Base-by-base conservation (phyloP, 345 rosid genomes). In the Noccaea bulbosa region DNA sequence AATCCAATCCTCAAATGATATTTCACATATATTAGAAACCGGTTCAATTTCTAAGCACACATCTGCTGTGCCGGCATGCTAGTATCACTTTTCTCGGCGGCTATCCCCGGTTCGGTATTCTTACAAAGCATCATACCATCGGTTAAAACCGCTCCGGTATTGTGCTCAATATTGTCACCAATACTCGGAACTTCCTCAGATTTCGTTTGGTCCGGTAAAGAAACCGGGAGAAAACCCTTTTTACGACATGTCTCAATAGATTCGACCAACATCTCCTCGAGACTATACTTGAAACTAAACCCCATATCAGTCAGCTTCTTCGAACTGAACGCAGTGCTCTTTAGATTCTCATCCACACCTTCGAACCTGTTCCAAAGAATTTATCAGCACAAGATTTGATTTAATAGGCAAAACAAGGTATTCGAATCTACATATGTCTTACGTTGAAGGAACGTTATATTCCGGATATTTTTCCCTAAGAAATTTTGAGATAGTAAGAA, bases 301-400 rank as follows among this genome's bases (percentile, higher is more conserved):
- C 99, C 99, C 78, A 81, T 14, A 7, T 88, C 93, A 48, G 11
- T 43, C 8, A 94, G 81, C 85, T 88, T 94, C 50, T 89, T 79
- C 1, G 98, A 87, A 24, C 78, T 73, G 84, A 91, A 89, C 2
- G 4, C 24, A 0, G 81, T 75, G 1, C 51, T 70, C 78, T 69
- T 46, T 65, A 88, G 46, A n/a, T 62, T 76, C 71, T 85, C 96
- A 24, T 85, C 90, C 11, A 86, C 81, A 27, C 80, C 90, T 54
- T 81, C 73, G 72, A 81, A 85, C 85, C 98, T 94, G 73, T 43
- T 4, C 40, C 51, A 61, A 37, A 12, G 11, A 32, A 3, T 14
- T 2, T 43, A 1, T 51, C 11, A 72, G 32, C 17, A 50, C 5
- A 34, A n/a, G 8, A 38, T 14, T 51, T 12, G 7, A 35, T 6